Percentiles rank a stretch among this genome's conserved stretches.
These are phyloP conservation scores for Melampsora americana DNA, from an alignment of 1,284 basidiomycete species.

Conservation along the genomic window DNA sequence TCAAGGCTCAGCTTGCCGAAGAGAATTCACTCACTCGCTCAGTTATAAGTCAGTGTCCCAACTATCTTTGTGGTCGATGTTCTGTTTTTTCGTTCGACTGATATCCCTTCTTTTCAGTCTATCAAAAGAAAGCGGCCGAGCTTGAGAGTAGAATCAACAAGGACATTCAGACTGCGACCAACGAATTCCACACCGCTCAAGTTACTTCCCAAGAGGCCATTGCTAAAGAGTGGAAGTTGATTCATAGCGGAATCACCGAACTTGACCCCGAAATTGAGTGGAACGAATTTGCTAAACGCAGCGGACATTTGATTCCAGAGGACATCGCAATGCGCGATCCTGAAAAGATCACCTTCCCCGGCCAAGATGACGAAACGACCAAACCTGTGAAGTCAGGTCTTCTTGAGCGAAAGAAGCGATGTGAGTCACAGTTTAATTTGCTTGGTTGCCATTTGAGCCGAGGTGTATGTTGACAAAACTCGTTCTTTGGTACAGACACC, in stretches of 20 bases:
- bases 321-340: constrained; percentile 54
- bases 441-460: neutral
- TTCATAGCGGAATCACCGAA: constrained; percentile 67
- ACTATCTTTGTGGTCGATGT: neutral
- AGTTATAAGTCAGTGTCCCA: constrained; percentile 2
- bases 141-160: constrained; percentile 46
- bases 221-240: constrained; percentile 24
- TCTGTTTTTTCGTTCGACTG: constrained; percentile 19
- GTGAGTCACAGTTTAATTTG: constrained; percentile 63
- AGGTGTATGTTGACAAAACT: neutral
- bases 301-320: constrained; percentile 93
- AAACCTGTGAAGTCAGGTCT: constrained; percentile 48
- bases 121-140: constrained; percentile 46
- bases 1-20: constrained; percentile 49
- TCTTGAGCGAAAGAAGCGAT: constrained; percentile 73
- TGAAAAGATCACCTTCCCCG: constrained; percentile 49
- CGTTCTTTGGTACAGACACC: constrained; percentile 5
- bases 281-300: constrained; percentile 90
- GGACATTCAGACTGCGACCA: constrained; percentile 47
- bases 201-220: neutral
- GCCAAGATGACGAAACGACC: constrained; percentile 48
- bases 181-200: constrained; percentile 46
- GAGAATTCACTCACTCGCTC: constrained; percentile 44
- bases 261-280: constrained; percentile 91
- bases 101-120: constrained; percentile 46